A percentile compares a stretch with the other conserved stretches of the same genome.
Evolutionary conservation across 1,139 yeast genomes (phyloP).

Genomic region (Magnusiomyces magnusii): DNA sequence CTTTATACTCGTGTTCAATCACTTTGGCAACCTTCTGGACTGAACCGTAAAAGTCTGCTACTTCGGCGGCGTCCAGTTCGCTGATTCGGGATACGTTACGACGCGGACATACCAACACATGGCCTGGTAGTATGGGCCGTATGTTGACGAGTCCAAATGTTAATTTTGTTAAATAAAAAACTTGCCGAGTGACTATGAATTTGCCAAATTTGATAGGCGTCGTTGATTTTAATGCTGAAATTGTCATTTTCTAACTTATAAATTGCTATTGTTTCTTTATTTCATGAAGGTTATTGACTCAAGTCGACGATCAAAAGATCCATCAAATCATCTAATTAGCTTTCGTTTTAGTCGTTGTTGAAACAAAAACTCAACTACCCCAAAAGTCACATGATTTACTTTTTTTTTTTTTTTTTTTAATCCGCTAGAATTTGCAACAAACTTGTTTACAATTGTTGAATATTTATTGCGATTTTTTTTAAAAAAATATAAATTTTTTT

Average conservation of each 20-base stretch:
- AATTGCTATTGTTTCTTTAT: background rate
- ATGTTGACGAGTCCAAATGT: conserved; percentile 81
- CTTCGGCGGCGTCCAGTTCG: conserved; percentile 65
- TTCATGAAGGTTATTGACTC: too few species aligned
- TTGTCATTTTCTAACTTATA: background rate
- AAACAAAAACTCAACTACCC: too few species aligned
- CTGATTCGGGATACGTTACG: conserved; percentile 56
- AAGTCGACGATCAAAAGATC: too few species aligned
- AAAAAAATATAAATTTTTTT: too few species aligned
- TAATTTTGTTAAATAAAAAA: conserved; percentile 30
- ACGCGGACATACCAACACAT: conserved; percentile 75
- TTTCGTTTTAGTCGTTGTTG: too few species aligned
- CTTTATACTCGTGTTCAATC: conserved; percentile 55
- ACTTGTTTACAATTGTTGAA: too few species aligned
- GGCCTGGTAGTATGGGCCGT: conserved; percentile 89
- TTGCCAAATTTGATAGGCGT: conserved; percentile 20
- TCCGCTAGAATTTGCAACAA: too few species aligned
- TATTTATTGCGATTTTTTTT: too few species aligned
- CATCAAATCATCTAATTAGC: too few species aligned
- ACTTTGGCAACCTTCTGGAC: conserved; percentile 65
- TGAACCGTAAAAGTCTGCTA: conserved; percentile 66
- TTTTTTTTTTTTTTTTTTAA: too few species aligned
- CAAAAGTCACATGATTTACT: too few species aligned
- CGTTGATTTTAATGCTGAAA: background rate
- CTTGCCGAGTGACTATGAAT: conserved; percentile 53